These are phyloP conservation scores for Lojkania enalia DNA, from an alignment of 2,329 filamentous ascomycete species.

Conservation along the genomic window DNA sequence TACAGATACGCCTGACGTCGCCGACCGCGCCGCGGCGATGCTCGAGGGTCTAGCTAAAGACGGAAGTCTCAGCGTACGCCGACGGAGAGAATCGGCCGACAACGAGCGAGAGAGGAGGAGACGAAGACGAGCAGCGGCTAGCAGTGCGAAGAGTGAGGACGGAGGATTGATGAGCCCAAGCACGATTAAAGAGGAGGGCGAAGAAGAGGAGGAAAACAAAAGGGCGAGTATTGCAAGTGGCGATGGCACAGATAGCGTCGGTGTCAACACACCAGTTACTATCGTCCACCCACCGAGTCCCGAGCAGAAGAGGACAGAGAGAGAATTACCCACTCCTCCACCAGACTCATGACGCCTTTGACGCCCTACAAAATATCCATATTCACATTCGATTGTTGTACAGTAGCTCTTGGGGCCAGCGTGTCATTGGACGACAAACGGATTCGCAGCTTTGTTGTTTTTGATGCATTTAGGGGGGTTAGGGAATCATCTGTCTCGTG, in stretches of 20 bases:
- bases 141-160: constrained; percentile 35
- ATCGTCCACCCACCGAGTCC: constrained; percentile 45
- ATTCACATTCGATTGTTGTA: too few relatives aligned
- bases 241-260: constrained; percentile 15
- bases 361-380: too few relatives aligned
- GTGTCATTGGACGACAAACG: too few relatives aligned
- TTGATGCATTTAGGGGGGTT: too few relatives aligned
- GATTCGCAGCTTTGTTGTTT: too few relatives aligned
- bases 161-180: constrained; percentile 38
- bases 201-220: constrained; percentile 16
- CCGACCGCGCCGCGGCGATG: constrained; percentile 79
- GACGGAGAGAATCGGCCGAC: constrained; percentile 74
- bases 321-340: constrained; percentile 36
- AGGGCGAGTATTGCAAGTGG: constrained; percentile 6
- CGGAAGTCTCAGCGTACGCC: constrained; percentile 58
- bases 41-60: constrained; percentile 76
- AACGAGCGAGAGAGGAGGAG: constrained; percentile 73
- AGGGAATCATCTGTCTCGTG: too few relatives aligned
- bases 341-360: constrained; percentile 26
- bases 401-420: too few relatives aligned
- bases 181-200: constrained; percentile 37
- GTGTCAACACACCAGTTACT: constrained; percentile 34
- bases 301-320: constrained; percentile 22
- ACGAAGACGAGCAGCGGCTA: constrained; percentile 53
- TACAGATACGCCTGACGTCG: constrained; percentile 66